Evolutionary conservation across 2,329 filamentous ascomycete genomes (phyloP).

Genomic region (Beauveria sp.): DNA sequence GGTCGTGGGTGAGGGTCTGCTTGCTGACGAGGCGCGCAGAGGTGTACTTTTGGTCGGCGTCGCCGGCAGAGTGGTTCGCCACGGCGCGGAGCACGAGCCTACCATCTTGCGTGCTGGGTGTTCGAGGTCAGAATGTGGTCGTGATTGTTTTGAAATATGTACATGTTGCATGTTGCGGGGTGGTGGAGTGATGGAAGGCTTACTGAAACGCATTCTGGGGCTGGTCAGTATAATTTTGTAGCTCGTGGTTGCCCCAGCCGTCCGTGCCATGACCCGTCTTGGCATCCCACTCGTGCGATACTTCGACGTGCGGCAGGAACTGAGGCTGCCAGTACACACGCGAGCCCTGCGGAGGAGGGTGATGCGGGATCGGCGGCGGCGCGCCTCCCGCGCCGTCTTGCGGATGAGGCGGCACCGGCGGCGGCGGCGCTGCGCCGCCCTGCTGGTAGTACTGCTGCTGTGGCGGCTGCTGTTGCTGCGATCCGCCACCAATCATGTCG

Average conservation of each 20-base stretch:
- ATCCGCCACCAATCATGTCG: constrained; percentile 20
- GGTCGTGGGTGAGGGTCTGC: constrained; percentile 40
- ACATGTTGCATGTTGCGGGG: too few species aligned
- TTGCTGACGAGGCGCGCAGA: constrained; percentile 47
- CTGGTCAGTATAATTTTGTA: constrained; percentile 46
- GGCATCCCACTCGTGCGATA: constrained; percentile 44
- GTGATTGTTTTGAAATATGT: not conserved
- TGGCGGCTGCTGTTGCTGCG: constrained; percentile 16
- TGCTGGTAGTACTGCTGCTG: constrained; percentile 14
- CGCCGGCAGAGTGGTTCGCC: constrained; percentile 24
- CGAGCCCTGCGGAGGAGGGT: constrained; percentile 10
- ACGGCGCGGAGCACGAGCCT: constrained; percentile 47
- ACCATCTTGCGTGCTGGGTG: constrained; percentile 34
- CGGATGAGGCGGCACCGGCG: constrained; percentile 13
- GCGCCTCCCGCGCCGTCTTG: not conserved
- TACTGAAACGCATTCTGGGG: constrained; percentile 45
- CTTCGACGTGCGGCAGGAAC: constrained; percentile 37
- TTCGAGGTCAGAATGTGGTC: not conserved
- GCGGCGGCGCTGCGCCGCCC: not conserved
- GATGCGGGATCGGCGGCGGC: constrained; percentile 14
- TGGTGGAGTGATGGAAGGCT: not conserved
- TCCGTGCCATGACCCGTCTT: constrained; percentile 48
- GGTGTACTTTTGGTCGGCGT: constrained; percentile 38
- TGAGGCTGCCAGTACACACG: constrained; percentile 44
- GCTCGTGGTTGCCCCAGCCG: constrained; percentile 55